Percentiles rank a stretch among this genome's conserved stretches.
These are phyloP conservation scores for Cryptococcus jaspeensis DNA, from an alignment of 1,284 basidiomycete genomes.

Conservation along the genomic window DNA sequence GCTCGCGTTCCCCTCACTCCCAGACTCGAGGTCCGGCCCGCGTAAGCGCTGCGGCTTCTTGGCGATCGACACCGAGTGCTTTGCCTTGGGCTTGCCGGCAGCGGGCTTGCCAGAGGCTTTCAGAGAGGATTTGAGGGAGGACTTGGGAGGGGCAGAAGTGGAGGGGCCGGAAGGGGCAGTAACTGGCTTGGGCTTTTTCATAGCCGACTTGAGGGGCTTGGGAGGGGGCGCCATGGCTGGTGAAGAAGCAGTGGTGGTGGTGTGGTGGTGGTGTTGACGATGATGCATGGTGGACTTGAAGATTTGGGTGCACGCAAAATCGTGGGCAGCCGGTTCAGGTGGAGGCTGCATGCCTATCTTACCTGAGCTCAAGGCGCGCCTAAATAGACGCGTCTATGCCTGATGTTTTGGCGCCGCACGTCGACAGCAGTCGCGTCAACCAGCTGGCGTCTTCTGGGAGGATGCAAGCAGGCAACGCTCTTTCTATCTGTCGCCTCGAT, in stretches of 20 bases:
- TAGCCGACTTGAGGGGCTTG: conserved; percentile 4
- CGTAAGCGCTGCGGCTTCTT: conserved; percentile 9
- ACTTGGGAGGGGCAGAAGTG: neutral
- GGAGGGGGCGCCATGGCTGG: neutral
- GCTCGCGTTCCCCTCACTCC: conserved; percentile 15
- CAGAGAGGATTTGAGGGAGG: neutral
- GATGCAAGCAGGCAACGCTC: too few species aligned
- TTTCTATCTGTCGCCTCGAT: too few species aligned
- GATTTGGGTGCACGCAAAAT: too few species aligned
- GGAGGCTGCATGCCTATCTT: too few species aligned
- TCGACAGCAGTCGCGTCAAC: too few species aligned
- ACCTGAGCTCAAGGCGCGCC: too few species aligned
- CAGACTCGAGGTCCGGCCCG: conserved; percentile 7
- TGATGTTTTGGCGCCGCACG: too few species aligned
- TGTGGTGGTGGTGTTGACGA: too few species aligned
- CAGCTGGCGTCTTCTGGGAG: too few species aligned
- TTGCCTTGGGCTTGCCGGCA: conserved; percentile 11
- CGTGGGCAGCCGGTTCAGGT: too few species aligned
- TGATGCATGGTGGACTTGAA: too few species aligned
- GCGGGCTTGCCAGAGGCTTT: neutral
- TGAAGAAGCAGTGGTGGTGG: neutral
- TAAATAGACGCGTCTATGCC: too few species aligned
- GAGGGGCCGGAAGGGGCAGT: neutral
- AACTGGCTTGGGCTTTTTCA: neutral
- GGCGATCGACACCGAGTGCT: conserved; percentile 13